These are phyloP conservation scores for Stachybotrys elegans DNA, from an alignment of 2,329 filamentous ascomycete genomes.

Conservation along the genomic window DNA sequence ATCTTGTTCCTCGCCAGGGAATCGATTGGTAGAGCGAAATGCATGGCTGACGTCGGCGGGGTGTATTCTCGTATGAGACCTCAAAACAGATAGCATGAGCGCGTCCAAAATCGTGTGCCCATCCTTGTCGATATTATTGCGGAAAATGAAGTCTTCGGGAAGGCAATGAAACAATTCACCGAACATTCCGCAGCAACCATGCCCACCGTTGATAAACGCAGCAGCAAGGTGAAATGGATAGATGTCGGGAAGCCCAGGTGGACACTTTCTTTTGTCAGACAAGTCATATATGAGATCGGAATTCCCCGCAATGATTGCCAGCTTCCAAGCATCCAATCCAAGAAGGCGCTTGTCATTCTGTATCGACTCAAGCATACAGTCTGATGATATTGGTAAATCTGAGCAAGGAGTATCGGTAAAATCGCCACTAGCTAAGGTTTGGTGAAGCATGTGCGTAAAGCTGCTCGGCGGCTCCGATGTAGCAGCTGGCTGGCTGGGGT, in stretches of 20 bases:
- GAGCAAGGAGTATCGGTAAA: slow-evolving; percentile 2
- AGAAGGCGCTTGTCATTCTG: not conserved
- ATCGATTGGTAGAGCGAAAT: slow-evolving; percentile 2
- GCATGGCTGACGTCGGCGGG: slow-evolving; percentile 1
- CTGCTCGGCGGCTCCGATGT: too few species aligned
- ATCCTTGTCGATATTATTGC: slow-evolving; percentile 3
- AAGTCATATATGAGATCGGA: not conserved
- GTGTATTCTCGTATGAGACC: slow-evolving; percentile 4
- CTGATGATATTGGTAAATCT: slow-evolving; percentile 2
- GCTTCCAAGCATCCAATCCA: slow-evolving; percentile 5
- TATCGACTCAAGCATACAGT: not conserved
- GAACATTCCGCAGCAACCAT: not conserved
- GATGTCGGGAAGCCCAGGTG: not conserved
- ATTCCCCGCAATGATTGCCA: slow-evolving; percentile 10
- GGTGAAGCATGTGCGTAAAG: slow-evolving; percentile 2
- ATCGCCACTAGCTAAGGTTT: not conserved
- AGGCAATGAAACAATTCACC: fast-evolving
- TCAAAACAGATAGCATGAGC: not conserved
- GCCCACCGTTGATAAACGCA: slow-evolving; percentile 4
- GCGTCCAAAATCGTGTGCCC: slow-evolving; percentile 9
- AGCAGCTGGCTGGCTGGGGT: too few species aligned
- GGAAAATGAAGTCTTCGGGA: not conserved
- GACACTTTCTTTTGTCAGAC: fast-evolving
- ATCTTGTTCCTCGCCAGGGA: slow-evolving; percentile 10
- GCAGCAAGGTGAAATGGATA: slow-evolving; percentile 8